Conservation (phyloP, 495 filamentous ascomycete species). For the Xylaria flabelliformis region DNA sequence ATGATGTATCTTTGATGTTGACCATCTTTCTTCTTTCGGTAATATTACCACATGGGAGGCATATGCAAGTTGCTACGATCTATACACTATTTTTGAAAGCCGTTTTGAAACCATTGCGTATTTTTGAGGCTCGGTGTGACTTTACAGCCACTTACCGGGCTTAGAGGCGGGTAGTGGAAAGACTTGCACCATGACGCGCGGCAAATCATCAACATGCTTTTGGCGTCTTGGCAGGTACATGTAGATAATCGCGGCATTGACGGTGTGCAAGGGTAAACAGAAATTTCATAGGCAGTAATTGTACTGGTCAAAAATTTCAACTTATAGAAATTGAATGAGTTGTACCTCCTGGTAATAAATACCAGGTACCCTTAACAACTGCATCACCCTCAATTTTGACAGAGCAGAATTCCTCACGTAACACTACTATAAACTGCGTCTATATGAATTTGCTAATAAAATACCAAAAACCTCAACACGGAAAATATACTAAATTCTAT, state of each 20-base stretch:
- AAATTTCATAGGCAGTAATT: not conserved
- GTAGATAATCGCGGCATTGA: not conserved
- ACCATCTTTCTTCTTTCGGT: not conserved
- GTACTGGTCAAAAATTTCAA: no score
- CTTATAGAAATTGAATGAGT: not conserved
- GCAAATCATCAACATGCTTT: not conserved
- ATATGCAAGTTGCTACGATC: not conserved
- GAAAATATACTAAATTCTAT: not conserved
- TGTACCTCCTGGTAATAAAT: not conserved
- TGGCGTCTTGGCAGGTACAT: conserved; percentile 12
- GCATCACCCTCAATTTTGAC: not conserved
- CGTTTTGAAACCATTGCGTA: not conserved
- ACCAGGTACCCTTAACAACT: not conserved
- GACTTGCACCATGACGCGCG: not conserved
- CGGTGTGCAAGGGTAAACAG: not conserved
- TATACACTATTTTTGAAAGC: not conserved
- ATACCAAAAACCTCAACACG: not conserved
- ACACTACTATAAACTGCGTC: not conserved
- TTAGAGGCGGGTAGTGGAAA: not conserved
- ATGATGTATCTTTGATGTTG: not conserved
- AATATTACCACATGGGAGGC: not conserved
- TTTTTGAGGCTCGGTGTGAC: not conserved
- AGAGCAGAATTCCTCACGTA: not conserved
- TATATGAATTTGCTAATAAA: not conserved
- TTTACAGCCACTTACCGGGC: not conserved